Evolutionary conservation across 345 rosid genomes (phyloP), one percentile per base, ranked within the genome.

Genomic region (Salix arbutifolia): DNA sequence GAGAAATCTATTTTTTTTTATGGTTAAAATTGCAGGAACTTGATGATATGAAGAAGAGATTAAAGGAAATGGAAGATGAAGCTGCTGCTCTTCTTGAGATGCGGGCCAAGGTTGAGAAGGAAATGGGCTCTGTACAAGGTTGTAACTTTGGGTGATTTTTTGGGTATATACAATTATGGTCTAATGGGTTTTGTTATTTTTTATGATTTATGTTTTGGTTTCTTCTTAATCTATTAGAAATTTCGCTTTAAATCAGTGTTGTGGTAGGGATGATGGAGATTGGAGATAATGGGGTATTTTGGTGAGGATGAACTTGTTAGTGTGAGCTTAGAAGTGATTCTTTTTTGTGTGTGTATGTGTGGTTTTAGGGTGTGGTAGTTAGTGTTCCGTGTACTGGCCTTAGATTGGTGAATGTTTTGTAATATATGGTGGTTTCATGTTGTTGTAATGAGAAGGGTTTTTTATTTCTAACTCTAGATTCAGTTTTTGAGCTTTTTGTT

Each of bases 21-120:
- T 53, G 65, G n/a, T 2, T 48, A 8, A 8, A 62, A 28, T 28
- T 25, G 28, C 4, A 23, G 66, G 33, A 62, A 62, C 33, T 62
- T 62, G 66, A 28, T 62, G 31, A 62, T 62, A 23, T 62, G 33
- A 23, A 23, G 66, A 62, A 62, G 52, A 46, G 80, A 18, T 35
- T 77, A 40, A 70, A 77, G 65, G 80, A 77, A 64, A 77, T 77
- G 80, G 80, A 77, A 9, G 80, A 77, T 23, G 75, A 77, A 77
- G 80, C 75, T 44, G 75, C 80, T 50, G 75, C 80, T 64, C 70
- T 77, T 21, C 70, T 70, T 5, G 80, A 77, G 38, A 77, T 77
- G 80, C 75, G 65, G 66, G 75, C 75, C 70, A 77, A 77, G 42
- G 80, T 77, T 8, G 80, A 71, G 61, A 77, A 65, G 56, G 80